Evolutionary conservation across 768 basidiomycete species (phyloP).

Genomic region (Tulasnella sp.): DNA sequence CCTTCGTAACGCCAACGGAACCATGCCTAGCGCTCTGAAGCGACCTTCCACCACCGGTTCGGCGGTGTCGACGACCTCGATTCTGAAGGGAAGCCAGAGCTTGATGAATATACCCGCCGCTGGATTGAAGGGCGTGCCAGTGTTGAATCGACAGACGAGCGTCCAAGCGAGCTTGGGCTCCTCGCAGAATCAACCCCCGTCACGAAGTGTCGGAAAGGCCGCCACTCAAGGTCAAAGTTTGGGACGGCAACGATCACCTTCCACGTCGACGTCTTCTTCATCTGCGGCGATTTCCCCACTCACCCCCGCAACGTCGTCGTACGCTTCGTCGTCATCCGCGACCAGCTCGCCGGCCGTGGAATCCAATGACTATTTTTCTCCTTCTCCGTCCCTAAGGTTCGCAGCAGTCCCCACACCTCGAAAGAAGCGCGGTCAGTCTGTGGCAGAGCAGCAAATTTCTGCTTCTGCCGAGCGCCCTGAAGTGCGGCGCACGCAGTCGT

Average conservation of each 20-base stretch:
- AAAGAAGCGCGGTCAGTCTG: too few relatives aligned
- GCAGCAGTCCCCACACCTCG: too few relatives aligned
- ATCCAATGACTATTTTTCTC: too few relatives aligned
- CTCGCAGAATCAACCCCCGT: too few relatives aligned
- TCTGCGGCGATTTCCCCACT: background rate
- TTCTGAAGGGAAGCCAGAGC: slow-evolving; percentile 4
- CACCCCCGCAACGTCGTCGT: too few relatives aligned
- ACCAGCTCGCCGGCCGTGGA: background rate
- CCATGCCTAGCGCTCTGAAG: too few relatives aligned
- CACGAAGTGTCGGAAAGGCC: too few relatives aligned
- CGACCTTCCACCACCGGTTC: background rate
- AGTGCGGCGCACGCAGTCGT: too few relatives aligned
- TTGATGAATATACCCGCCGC: slow-evolving; percentile 3
- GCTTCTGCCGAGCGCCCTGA: too few relatives aligned
- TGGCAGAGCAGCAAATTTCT: too few relatives aligned
- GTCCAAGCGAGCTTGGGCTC: background rate
- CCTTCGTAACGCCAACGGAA: background rate
- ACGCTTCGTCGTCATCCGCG: background rate
- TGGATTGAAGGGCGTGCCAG: background rate
- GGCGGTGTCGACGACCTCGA: background rate
- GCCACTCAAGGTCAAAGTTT: too few relatives aligned
- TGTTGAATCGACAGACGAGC: background rate
- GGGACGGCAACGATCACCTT: background rate
- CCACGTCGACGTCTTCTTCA: background rate
- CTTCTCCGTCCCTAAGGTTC: too few relatives aligned